phyloP scores from a whole-genome alignment of 805 yeast species.

The Starmerella asiatica region DNA sequence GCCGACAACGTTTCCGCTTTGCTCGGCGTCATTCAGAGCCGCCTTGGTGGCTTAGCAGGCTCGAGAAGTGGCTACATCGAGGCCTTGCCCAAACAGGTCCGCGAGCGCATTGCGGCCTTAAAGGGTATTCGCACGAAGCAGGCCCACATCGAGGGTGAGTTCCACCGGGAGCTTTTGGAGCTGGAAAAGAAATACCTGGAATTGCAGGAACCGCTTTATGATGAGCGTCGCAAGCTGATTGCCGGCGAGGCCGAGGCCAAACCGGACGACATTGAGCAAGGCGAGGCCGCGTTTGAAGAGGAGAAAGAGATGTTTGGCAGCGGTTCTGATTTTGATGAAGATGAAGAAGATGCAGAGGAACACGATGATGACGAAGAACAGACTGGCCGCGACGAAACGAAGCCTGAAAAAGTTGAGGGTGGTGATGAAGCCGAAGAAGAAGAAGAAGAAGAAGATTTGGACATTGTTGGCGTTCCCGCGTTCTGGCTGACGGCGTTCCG shows the following conservation, averaged over 20 bases:
- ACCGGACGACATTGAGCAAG: slow-evolving; percentile 61
- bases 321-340: slow-evolving; percentile 33
- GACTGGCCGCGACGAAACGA: slow-evolving; percentile 5
- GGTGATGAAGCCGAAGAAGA: slow-evolving; percentile 6
- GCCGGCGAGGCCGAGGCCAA: slow-evolving; percentile 66
- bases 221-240: slow-evolving; percentile 57
- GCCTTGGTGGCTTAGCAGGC: slow-evolving; percentile 72
- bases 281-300: slow-evolving; percentile 54
- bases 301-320: slow-evolving; percentile 35
- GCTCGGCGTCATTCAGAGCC: slow-evolving; percentile 78
- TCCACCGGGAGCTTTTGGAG: slow-evolving; percentile 75
- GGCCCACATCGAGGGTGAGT: slow-evolving; percentile 74
- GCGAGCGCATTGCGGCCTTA: slow-evolving; percentile 65
- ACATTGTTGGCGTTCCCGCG: slow-evolving; percentile 67
- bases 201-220: slow-evolving; percentile 64
- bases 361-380: slow-evolving; percentile 24
- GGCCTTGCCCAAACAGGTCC: slow-evolving; percentile 55
- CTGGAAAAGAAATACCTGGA: slow-evolving; percentile 68
- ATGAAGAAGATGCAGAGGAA: slow-evolving; percentile 29
- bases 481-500: slow-evolving; percentile 96
- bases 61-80: slow-evolving; percentile 76
- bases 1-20: slow-evolving; percentile 60
- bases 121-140: slow-evolving; percentile 70
- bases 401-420: too few relatives aligned
- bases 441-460: slow-evolving; percentile 32